These are phyloP conservation scores for Trichophyton rubrum DNA, from an alignment of 2,329 filamentous ascomycete species.

Conservation along the genomic window DNA sequence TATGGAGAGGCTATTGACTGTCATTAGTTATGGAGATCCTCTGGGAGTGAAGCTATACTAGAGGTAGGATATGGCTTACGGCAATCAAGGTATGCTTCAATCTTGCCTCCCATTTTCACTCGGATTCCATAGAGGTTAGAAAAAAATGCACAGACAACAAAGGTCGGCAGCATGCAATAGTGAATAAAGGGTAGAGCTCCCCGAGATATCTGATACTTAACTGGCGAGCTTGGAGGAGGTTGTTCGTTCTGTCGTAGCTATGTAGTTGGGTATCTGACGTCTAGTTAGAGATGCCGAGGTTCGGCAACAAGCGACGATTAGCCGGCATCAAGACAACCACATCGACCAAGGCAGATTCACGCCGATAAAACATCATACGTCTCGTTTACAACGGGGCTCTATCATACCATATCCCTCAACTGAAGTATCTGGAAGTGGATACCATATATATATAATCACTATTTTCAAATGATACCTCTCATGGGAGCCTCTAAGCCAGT, in stretches of 20 bases:
- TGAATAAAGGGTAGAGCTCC: too few species aligned
- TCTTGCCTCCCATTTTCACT: conserved; percentile 27
- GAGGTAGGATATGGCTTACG: conserved; percentile 35
- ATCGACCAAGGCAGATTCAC: neutral
- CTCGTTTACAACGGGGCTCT: too few species aligned
- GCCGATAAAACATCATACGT: too few species aligned
- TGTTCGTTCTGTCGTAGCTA: too few species aligned
- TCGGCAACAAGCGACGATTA: neutral
- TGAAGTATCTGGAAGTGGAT: neutral
- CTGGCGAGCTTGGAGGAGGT: too few species aligned
- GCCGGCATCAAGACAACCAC: neutral
- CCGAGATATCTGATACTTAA: neutral
- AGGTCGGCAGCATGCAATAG: too few species aligned
- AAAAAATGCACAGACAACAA: too few species aligned
- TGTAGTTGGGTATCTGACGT: neutral
- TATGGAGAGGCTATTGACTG: conserved; percentile 47
- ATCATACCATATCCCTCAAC: neutral
- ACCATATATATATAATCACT: neutral
- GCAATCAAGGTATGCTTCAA: conserved; percentile 56
- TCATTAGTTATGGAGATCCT: neutral
- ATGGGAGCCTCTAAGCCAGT: conserved; percentile 32
- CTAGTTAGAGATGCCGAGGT: neutral
- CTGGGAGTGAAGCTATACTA: neutral
- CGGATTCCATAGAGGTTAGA: too few species aligned
- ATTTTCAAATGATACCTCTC: neutral